phyloP scores from a whole-genome alignment of 176 grass and related monocot genomes.

The Puccinellia tenuiflora region DNA sequence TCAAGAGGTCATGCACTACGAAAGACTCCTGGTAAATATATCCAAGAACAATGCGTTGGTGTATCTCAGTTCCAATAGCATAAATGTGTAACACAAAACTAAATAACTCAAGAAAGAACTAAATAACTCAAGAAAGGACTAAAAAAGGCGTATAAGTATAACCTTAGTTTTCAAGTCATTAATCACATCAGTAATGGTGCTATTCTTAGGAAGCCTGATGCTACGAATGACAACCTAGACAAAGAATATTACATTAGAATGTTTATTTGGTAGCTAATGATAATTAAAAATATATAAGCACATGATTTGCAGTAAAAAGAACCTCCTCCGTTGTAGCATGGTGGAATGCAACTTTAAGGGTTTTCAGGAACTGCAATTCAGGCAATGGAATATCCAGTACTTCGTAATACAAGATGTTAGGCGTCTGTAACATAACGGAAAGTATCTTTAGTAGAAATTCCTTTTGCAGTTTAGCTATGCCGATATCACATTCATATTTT shows the following conservation, averaged over 20 bases:
- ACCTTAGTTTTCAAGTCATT: conserved; percentile 91
- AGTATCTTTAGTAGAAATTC: conserved; percentile 4
- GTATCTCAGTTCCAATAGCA: background rate
- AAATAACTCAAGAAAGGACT: background rate
- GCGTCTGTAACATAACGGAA: conserved; percentile 44
- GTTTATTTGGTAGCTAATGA: conserved; percentile 13
- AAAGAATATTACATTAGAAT: conserved; percentile 25
- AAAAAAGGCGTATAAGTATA: background rate
- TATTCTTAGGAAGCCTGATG: conserved; percentile 91
- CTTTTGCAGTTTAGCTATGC: background rate
- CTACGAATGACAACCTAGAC: conserved; percentile 73
- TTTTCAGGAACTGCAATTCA: conserved; percentile 90
- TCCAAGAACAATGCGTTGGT: background rate
- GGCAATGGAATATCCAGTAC: conserved; percentile 90
- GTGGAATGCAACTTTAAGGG: conserved; percentile 95
- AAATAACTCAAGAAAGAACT: background rate
- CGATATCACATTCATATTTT: conserved; percentile 25
- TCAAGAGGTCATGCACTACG: background rate
- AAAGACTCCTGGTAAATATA: background rate
- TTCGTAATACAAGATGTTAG: conserved; percentile 94
- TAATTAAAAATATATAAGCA: conserved; percentile 13
- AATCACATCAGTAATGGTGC: conserved; percentile 82
- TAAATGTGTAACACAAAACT: background rate
- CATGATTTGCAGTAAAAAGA: conserved; percentile 14
- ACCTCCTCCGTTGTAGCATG: conserved; percentile 96